A percentile compares a stretch with the other conserved stretches of the same genome.
Conservation (phyloP, 2,329 filamentous ascomycete species). For the Chrysosporium keratinophilum region DNA sequence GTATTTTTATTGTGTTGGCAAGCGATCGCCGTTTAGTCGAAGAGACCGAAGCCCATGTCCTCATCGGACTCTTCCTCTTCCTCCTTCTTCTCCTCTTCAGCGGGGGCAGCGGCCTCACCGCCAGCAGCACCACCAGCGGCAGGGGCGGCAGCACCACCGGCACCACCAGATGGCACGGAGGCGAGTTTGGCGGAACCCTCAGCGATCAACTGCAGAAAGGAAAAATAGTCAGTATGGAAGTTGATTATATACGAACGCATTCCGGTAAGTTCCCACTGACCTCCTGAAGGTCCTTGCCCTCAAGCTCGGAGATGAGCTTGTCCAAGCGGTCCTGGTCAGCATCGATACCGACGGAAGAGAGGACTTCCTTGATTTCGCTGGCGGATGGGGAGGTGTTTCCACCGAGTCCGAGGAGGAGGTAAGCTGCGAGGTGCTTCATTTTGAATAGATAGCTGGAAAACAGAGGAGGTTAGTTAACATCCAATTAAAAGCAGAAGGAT, state of each 20-base stretch:
- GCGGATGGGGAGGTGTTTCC: constrained; percentile 85
- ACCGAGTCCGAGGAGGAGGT: constrained; percentile 89
- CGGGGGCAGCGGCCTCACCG: constrained; percentile 55
- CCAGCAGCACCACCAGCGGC: constrained; percentile 54
- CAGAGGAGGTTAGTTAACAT: constrained; percentile 2
- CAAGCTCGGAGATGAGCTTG: constrained; percentile 70
- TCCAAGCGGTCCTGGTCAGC: constrained; percentile 77
- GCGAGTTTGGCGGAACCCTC: constrained; percentile 89
- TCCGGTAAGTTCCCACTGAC: constrained; percentile 43
- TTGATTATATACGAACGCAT: constrained; percentile 10
- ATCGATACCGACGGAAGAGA: constrained; percentile 91
- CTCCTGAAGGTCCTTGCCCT: constrained; percentile 67
- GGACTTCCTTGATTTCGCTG: constrained; percentile 74
- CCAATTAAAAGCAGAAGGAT: background rate
- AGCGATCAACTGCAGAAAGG: constrained; percentile 62
- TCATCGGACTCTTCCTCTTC: constrained; percentile 69
- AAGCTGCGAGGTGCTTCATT: constrained; percentile 99
- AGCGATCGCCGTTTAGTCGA: constrained; percentile 43
- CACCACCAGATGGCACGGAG: constrained; percentile 88
- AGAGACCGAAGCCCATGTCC: constrained; percentile 66
- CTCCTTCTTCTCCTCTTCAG: constrained; percentile 62
- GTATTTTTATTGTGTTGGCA: background rate
- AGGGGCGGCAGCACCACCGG: constrained; percentile 56
- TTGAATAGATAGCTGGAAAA: constrained; percentile 39
- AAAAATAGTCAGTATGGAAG: constrained; percentile 19